Evolutionary conservation across 225 moss, liverwort and hornwort species (phyloP), one percentile per base, ranked within the genome.

Genomic region (Bryum argenteum): DNA sequence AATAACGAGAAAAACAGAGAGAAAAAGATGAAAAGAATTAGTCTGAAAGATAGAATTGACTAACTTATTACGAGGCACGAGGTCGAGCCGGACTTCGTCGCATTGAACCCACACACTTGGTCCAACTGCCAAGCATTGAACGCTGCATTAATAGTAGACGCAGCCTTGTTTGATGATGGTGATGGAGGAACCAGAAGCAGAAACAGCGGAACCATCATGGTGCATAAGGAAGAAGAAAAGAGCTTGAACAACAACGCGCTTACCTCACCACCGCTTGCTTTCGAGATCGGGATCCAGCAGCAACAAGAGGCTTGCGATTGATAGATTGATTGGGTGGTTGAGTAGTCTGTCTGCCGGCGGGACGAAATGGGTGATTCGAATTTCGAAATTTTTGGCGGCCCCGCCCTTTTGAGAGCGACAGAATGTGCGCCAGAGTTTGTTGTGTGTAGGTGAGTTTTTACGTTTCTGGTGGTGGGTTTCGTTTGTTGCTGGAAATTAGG

Each of bases 31-130:
- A 10, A 22, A 54, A 22, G 20, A 54, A 22, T 33, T 4, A 33
- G 33, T 33, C 33, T 2, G 33, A 33, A 33, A 33, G 33, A 33
- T 33, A 54, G 10, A 54, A 22, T 48, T 48, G 48, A 54, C 20
- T 20, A 54, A 54, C 8, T 21, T 54, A 22, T 54, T 54, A 20
- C 22, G 21, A 10, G 54, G 20, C 54, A 48, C 48, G 48, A 48
- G 48, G 20, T 11, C 54, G 22, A 54, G 54, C 2, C 10, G 20
- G 54, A 54, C 54, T 54, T 2, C 9, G 54, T 54, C 54, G 54
- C 54, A 54, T 54, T 22, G 54, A 54, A 54, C 21, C 11, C 54
- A 21, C 54, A 54, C 54, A 54, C 54, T 54, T 54, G 22, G 21
- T 54, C 22, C 54, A 54, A 20, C 54, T 11, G 54, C 21, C 54